Evolutionary conservation across 768 basidiomycete genomes (phyloP), one percentile per base, ranked within the genome.

Genomic region (Suillus cothurnatus): DNA sequence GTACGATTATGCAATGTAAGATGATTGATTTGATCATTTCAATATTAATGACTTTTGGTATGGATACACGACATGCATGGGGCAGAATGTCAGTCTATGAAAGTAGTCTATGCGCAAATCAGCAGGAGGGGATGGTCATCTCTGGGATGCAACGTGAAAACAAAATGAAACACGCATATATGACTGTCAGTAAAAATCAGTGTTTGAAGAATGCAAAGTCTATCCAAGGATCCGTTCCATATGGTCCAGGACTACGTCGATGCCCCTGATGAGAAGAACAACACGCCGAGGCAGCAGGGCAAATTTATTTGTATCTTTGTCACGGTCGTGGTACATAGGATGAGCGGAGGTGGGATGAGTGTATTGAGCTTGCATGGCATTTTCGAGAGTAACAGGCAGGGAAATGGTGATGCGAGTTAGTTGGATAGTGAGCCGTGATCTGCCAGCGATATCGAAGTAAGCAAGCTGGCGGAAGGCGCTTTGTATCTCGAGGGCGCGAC

Each of bases 401-500:
- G 82, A 85, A 63, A 94, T 83, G 5, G 91, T 89, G 70, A 93
- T 88, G 23, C 93, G 86, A 3, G 89, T 88, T 50, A 95, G 83
- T 68, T 90, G 88, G 47, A 94, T 86, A 9, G 90, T 89, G 41
- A 94, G 80, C 12, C 92, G 86, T 3, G 88, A 88, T 17, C 94
- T 88, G 17, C 89, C 88, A 57, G 88, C 80, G 65, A 95, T 77
- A 74, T 94, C 91, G 67, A 94, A 84, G 72, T 92, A 94, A 15
- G 90, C 86, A 31, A 94, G 83, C 60, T 87, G 83, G 31, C 89
- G 86, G 66, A 95, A 89, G 7, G 86, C 85, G 68, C 88, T 86
- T 71, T 94, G 93, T 26, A 94, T 83, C 71, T 95, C 93, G 67
- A 94, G 84, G n/a, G 94, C 84, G 45, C 88, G 86, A n/a, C 84